phyloP scores from a whole-genome alignment of 176 grass and related monocot genomes.

The Elymus sibiricus region DNA sequence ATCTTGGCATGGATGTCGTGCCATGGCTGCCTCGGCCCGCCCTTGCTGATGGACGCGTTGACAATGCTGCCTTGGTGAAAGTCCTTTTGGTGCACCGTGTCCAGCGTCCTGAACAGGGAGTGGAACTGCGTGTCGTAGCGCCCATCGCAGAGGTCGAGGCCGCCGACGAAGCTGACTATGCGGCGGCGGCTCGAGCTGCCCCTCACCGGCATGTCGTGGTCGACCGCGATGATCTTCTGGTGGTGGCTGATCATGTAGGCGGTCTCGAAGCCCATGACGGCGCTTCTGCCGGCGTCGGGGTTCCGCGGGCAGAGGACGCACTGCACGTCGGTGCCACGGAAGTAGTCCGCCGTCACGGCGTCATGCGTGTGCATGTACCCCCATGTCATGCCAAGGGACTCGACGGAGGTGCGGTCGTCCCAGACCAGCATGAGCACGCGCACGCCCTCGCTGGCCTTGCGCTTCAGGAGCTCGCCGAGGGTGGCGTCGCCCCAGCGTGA shows the following conservation, averaged over 20 bases:
- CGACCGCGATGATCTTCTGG: conserved; percentile 84
- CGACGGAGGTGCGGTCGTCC: conserved; percentile 87
- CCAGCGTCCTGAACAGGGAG: conserved; percentile 79
- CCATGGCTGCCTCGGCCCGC: conserved; percentile 86
- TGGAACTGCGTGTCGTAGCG: conserved; percentile 88
- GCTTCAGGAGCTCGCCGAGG: conserved; percentile 83
- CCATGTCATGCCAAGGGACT: conserved; percentile 47
- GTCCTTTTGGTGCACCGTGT: conserved; percentile 63
- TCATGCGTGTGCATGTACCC: conserved; percentile 82
- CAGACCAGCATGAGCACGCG: conserved; percentile 82
- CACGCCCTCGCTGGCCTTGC: conserved; percentile 82
- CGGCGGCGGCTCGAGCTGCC: conserved; percentile 46
- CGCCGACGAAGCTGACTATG: conserved; percentile 80
- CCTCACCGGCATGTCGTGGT: conserved; percentile 77
- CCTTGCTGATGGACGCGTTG: conserved; percentile 37
- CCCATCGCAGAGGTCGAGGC: conserved; percentile 87
- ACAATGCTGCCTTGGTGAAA: conserved; percentile 75
- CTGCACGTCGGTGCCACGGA: conserved; percentile 45
- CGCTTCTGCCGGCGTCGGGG: conserved; percentile 62
- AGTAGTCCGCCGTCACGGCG: conserved; percentile 64
- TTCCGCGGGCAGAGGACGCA: conserved; percentile 88
- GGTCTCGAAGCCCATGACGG: conserved; percentile 58
- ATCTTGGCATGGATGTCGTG: conserved; percentile 80
- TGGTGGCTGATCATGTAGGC: conserved; percentile 76
- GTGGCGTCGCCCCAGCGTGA: conserved; percentile 67